Base-by-base conservation (phyloP, 192 early-diverging fungal genomes). In the Entrophospora sp. region DNA sequence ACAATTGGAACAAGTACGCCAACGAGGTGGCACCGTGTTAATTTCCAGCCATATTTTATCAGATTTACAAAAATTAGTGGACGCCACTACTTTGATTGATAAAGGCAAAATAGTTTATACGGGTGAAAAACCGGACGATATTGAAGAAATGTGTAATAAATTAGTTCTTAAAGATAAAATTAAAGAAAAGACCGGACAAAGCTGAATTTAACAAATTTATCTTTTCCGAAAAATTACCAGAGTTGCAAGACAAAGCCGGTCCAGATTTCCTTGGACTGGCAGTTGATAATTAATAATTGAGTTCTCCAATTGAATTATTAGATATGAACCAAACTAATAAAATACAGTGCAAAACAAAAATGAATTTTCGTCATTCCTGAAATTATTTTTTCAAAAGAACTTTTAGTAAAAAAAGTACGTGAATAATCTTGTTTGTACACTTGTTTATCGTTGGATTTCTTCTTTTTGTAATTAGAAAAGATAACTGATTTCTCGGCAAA, bases 31-130 rank as follows among this genome's bases (percentile, higher is more conserved):
- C 3, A 57, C 55, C 6, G 55, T 57, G 2, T 34, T 57, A 57
- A 57, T 57, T 57, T 57, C 55, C 55, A 57, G 55, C 22, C 55
- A 57, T 34, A 57, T 57, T 57, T 57, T 57, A 57, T 57, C 55
- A 3, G 55, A 57, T 57, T 57, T 57, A 36, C 55, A 57, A 57
- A 57, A 57, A 36, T 57, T 57, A 57, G 55, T 57, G 28, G 55
- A 57, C 16, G 1, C 31, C 13, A 20, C 30, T 2, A 57, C 55
- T 57, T 13, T 57, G 13, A 57, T 57, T 57, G 30, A 57, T 57
- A 57, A 57, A 57, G 55, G 55, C 14, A 57, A 57, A 57, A 57
- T 57, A 57, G 16, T 57, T 57, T 57, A 57, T 57, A 57, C 55
- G 1, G 55, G 55, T 2, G 22, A 57, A 57, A 57, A 57, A 34